Evolutionary conservation across 2,329 filamentous ascomycete species (phyloP), one percentile per base, ranked within the genome.

Genomic region (Dendryphion nanum): DNA sequence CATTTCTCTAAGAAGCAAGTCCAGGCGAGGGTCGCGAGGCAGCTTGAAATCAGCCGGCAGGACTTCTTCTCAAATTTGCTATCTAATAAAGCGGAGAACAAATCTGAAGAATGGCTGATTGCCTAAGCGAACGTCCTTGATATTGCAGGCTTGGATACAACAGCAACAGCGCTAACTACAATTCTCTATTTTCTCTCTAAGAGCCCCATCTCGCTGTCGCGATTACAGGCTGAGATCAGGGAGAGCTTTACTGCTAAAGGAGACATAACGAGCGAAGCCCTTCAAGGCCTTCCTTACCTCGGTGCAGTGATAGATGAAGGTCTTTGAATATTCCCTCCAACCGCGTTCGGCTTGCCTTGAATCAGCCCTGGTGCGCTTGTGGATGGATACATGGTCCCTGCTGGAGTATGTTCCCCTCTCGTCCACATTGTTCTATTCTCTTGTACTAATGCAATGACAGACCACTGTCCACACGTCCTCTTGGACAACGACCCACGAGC

Each of bases 61-160:
- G 70, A 73, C 36, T 64, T 65, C 56, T 57, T 50, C 2, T 59
- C 65, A 24, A 54, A 71, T 3, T 40, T 65, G 20, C 44, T 55
- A 14, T 41, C 59, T 33, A 57, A 50, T 8, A 55, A 42, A 6
- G 45, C 47, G 1, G 57, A 49, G 2, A 58, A 57, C n/a, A 0
- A 61, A 52, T n/a, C n/a, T n/a, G n/a, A n/a, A n/a, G n/a, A n/a
- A n/a, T n/a, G n/a, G n/a, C n/a, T n/a, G n/a, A n/a, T n/a, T n/a
- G n/a, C n/a, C n/a, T n/a, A n/a, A n/a, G n/a, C n/a, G n/a, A n/a
- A n/a, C n/a, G n/a, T n/a, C n/a, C n/a, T n/a, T 16, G 35, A 29
- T 10, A 29, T 36, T 10, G 42, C 35, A 4, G 42, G 42, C 15
- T 39, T 36, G 19, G 42, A 45, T 19, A 45, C 39, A 6, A 42